Evolutionary conservation across 371 early-diverging fungal genomes (phyloP).

Genomic region (Rhizoclosmatium hyalinum): DNA sequence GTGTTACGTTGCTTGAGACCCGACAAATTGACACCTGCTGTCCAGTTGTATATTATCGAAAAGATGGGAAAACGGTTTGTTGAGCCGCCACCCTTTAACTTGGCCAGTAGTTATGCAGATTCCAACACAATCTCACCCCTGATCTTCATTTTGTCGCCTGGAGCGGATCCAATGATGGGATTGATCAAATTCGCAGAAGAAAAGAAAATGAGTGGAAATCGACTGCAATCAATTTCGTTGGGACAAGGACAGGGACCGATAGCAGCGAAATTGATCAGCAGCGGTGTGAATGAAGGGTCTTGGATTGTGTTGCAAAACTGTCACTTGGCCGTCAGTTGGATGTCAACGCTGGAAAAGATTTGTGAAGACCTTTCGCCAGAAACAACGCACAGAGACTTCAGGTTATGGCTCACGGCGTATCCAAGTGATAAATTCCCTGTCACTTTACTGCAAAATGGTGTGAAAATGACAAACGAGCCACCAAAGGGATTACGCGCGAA

Average conservation of each 20-base stretch:
- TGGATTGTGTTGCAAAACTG: conserved; percentile 66
- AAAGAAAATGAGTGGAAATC: conserved; percentile 54
- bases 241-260: conserved; percentile 67
- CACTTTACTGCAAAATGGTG: conserved; percentile 59
- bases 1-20: conserved; percentile 56
- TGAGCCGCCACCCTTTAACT: conserved; percentile 63
- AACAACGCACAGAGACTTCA: conserved; percentile 55
- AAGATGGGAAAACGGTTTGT: conserved; percentile 57
- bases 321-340: conserved; percentile 64
- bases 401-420: conserved; percentile 61
- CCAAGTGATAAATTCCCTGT: conserved; percentile 64
- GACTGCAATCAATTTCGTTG: conserved; percentile 56
- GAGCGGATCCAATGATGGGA: conserved; percentile 62
- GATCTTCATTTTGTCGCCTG: conserved; percentile 62
- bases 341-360: conserved; percentile 59
- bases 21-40: conserved; percentile 55
- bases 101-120: conserved; percentile 58
- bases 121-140: conserved; percentile 52
- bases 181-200: conserved; percentile 59
- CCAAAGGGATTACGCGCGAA: conserved; percentile 59
- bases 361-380: conserved; percentile 60
- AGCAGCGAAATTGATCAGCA: conserved; percentile 56
- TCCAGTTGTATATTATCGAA: conserved; percentile 51
- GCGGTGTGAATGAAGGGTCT: conserved; percentile 51
- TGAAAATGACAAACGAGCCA: conserved; percentile 67